Evolutionary conservation across 345 rosid species (phyloP).

Genomic region (Salix udensis): DNA sequence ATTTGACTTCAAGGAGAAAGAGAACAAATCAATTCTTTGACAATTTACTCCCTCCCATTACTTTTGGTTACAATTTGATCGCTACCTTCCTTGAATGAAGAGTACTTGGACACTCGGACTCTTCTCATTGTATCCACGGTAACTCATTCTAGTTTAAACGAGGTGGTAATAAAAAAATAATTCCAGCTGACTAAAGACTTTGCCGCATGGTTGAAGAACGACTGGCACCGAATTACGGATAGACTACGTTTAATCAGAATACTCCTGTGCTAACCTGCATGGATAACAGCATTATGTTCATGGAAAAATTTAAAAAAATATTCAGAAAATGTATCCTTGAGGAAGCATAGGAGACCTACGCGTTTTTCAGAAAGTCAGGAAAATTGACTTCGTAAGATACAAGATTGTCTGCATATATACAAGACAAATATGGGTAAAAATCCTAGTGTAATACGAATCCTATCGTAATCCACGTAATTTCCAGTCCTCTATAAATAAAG

Average conservation of each 20-base stretch:
- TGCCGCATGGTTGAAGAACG: neutral
- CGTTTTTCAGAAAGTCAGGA: slow-evolving; percentile 13
- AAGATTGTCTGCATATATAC: neutral
- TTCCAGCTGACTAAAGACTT: neutral
- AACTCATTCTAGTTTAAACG: neutral
- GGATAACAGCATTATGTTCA: neutral
- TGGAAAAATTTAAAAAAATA: neutral
- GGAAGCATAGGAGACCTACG: slow-evolving; percentile 8
- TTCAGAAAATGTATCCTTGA: neutral
- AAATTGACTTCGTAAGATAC: slow-evolving; percentile 20
- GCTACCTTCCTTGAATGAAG: neutral
- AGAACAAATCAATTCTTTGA: neutral
- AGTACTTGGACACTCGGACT: neutral
- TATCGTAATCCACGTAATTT: neutral
- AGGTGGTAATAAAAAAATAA: neutral
- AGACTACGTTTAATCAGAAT: neutral
- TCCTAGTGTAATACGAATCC: neutral
- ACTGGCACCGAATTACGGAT: neutral
- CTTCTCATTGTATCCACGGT: neutral
- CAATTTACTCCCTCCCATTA: neutral
- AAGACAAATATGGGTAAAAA: neutral
- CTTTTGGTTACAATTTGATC: neutral
- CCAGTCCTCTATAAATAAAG: slow-evolving; percentile 17
- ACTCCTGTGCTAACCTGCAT: neutral
- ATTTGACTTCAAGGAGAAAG: neutral